These are phyloP conservation scores for Nematodospora valgi DNA, from an alignment of 805 yeast genomes.

Conservation along the genomic window DNA sequence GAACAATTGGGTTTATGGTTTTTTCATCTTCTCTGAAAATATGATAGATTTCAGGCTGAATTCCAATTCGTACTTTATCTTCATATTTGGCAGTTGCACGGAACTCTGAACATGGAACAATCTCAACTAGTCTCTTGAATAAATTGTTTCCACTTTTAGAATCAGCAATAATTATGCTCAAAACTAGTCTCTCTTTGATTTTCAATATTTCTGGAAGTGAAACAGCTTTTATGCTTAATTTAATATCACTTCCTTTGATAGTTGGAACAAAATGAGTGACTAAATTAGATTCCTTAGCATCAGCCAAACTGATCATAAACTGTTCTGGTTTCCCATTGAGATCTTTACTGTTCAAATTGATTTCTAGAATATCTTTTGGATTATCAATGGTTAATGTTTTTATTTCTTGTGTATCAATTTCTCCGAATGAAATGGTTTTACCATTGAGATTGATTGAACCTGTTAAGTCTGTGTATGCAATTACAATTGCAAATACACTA, in stretches of 20 bases:
- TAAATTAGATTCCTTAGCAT: constrained; percentile 24
- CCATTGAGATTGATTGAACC: constrained; percentile 28
- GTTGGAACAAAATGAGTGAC: constrained; percentile 31
- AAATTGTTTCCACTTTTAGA: constrained; percentile 17
- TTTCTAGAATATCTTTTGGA: constrained; percentile 28
- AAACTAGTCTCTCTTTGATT: constrained; percentile 25
- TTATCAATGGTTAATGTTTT: constrained; percentile 27
- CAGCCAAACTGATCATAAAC: constrained; percentile 26
- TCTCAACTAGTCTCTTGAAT: constrained; percentile 24
- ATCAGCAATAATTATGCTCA: constrained; percentile 32
- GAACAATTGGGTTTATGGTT: constrained; percentile 49
- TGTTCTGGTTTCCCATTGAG: constrained; percentile 30
- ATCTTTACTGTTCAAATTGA: constrained; percentile 23
- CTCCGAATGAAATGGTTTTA: constrained; percentile 24
- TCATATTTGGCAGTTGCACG: constrained; percentile 20
- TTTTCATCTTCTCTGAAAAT: constrained; percentile 52
- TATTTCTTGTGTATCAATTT: constrained; percentile 26
- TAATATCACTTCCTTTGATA: constrained; percentile 18
- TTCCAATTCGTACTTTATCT: constrained; percentile 38
- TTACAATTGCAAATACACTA: constrained; percentile 18
- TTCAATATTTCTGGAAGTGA: constrained; percentile 37
- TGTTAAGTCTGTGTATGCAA: constrained; percentile 26
- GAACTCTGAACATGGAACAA: constrained; percentile 28
- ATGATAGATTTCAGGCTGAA: constrained; percentile 62
- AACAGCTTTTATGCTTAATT: constrained; percentile 21